phyloP scores from a whole-genome alignment of 2,329 filamentous ascomycete species.

The Aspergillus chevalieri region DNA sequence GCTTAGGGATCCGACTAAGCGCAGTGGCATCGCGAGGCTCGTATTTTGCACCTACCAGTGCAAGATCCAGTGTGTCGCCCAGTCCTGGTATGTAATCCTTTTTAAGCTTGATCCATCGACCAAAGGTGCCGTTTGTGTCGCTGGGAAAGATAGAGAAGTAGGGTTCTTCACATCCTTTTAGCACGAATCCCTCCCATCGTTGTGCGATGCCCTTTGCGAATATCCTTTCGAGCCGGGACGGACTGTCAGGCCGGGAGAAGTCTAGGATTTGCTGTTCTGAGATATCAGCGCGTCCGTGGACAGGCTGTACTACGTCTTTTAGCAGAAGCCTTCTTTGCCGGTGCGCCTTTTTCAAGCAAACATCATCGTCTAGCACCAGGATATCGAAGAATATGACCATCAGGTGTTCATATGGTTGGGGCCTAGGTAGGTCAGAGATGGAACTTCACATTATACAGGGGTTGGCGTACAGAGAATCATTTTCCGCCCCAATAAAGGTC shows the following conservation, averaged over 20 bases:
- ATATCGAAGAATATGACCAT: slow-evolving; percentile 59
- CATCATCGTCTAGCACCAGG: slow-evolving; percentile 50
- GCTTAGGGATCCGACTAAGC: slow-evolving; percentile 44
- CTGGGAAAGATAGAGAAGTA: slow-evolving; percentile 58
- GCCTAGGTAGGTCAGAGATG: slow-evolving; percentile 24
- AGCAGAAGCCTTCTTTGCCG: slow-evolving; percentile 47
- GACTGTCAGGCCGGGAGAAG: slow-evolving; percentile 51
- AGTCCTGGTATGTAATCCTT: slow-evolving; percentile 75
- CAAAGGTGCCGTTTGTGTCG: slow-evolving; percentile 22
- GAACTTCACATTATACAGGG: neutral
- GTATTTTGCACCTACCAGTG: slow-evolving; percentile 68
- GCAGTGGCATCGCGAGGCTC: slow-evolving; percentile 57
- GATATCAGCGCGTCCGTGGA: slow-evolving; percentile 59
- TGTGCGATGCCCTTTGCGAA: slow-evolving; percentile 63
- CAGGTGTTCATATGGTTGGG: slow-evolving; percentile 50
- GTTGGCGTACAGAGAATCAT: slow-evolving; percentile 59
- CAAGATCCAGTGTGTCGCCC: slow-evolving; percentile 78
- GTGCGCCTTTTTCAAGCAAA: slow-evolving; percentile 44
- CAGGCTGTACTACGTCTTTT: slow-evolving; percentile 48
- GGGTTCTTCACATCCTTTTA: slow-evolving; percentile 69
- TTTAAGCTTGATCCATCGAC: slow-evolving; percentile 72
- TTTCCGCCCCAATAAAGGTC: slow-evolving; percentile 58
- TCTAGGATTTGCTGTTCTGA: slow-evolving; percentile 63
- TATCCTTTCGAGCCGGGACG: slow-evolving; percentile 51
- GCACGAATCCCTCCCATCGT: slow-evolving; percentile 69